A percentile compares a stretch with the other conserved stretches of the same genome.
Conservation (phyloP, 148 eudicot genomes). For the Spergularia marina region DNA sequence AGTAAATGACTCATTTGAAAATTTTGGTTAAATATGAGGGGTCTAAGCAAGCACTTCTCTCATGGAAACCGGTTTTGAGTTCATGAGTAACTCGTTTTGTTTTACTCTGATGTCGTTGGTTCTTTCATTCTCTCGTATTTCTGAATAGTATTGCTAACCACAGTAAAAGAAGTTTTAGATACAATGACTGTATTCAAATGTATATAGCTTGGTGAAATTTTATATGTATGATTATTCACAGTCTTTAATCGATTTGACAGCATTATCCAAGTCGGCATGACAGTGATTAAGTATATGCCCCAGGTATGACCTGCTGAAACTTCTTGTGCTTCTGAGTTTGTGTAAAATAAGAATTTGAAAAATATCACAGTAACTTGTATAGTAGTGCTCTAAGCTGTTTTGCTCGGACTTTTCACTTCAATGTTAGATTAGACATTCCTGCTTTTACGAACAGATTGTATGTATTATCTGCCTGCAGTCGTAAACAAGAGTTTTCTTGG, state of each 20-base stretch:
- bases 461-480: not conserved
- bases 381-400: not conserved
- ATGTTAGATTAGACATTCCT: not conserved
- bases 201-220: not conserved
- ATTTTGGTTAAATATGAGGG: no score
- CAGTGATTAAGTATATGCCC: constrained; percentile 68
- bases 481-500: no score
- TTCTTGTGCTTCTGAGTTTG: not conserved
- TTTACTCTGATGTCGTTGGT: no score
- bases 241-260: constrained; percentile 33
- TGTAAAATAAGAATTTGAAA: not conserved
- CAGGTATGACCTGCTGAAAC: constrained; percentile 36
- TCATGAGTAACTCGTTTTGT: no score
- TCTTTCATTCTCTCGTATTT: no score
- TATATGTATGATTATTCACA: not conserved
- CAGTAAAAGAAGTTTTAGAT: not conserved
- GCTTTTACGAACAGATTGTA: no score
- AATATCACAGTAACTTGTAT: no score
- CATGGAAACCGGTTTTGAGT: no score
- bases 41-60: no score
- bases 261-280: constrained; percentile 63
- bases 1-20: no score
- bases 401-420: no score
- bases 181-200: not conserved
- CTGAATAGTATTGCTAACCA: no score